These are phyloP conservation scores for Dendrobium catenatum DNA, from an alignment of 106 monocot genomes.

Conservation along the genomic window DNA sequence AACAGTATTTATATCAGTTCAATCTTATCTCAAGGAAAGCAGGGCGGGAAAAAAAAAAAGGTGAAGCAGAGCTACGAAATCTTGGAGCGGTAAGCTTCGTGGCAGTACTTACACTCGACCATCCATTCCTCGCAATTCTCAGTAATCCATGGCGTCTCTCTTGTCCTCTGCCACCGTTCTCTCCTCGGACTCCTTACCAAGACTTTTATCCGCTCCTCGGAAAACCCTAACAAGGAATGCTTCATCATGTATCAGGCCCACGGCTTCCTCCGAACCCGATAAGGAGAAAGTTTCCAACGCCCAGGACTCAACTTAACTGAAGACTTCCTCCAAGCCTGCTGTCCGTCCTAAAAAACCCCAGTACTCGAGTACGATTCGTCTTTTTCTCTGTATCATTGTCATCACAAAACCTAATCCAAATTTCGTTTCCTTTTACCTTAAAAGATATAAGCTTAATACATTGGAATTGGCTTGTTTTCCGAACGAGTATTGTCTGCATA, in stretches of 20 bases:
- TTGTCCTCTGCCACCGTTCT: conserved; percentile 20
- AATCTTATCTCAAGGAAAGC: background rate
- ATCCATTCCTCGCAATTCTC: background rate
- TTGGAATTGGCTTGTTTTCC: too few relatives aligned
- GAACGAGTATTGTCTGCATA: too few relatives aligned
- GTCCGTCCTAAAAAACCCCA: conserved; percentile 60
- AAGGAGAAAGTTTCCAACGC: conserved; percentile 15
- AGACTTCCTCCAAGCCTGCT: background rate
- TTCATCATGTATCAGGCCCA: conserved; percentile 19
- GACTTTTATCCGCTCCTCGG: conserved; percentile 4
- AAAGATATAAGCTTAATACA: background rate
- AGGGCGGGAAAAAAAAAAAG: background rate
- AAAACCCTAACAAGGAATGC: conserved; percentile 1
- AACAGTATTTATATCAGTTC: background rate
- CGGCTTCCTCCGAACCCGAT: conserved; percentile 31
- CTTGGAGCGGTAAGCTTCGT: background rate
- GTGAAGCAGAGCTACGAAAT: background rate
- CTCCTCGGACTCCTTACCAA: conserved; percentile 16
- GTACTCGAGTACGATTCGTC: conserved; percentile 46
- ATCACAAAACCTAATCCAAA: background rate
- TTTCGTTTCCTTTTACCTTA: background rate
- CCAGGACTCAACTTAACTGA: conserved; percentile 8
- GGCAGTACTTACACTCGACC: background rate
- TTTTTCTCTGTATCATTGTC: background rate
- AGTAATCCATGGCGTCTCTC: conserved; percentile 24